Base-by-base conservation (phyloP, 78 protist genomes). In the Dictyostelium purpureum region DNA sequence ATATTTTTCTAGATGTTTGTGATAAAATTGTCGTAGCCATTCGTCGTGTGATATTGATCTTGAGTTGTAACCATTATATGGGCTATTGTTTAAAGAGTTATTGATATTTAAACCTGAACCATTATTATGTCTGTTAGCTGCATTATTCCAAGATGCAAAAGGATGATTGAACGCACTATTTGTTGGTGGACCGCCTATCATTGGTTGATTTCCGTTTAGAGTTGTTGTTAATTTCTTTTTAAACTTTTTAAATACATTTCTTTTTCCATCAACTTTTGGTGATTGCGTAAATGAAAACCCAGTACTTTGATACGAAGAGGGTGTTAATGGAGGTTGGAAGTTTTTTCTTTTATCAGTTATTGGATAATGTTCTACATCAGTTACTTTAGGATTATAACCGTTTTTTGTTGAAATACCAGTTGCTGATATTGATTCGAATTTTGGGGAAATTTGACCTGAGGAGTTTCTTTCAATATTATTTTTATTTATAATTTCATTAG, bases 141-240 rank as follows among this genome's bases (percentile, higher is more conserved):
- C n/a, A 59, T 59, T 31, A 28, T 59, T 59, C 69, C 69, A 59
- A 31, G 16, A 12, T 1, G 69, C 24, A 28, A 59, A 26, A 14
- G 75, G 24, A 38, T 67, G 75, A 38, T 67, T 67, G 18, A 67
- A 67, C 2, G 75, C 75, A 38, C 75, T 67, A 38, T 40, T 67
- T 6, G 75, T 19, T 35, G 37, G 31, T 21, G 42, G 28, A n/a
- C 24, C n/a, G n/a, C n/a, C n/a, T n/a, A n/a, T n/a, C n/a, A n/a
- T 35, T 67, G 51, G 31, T 18, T 38, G 40, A 67, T 19, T 38
- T 35, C 51, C 51, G 21, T 38, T 35, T 19, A 59, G 24, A 4
- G 69, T 28, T 11, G 69, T 28, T 26, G 69, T 33, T 35, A 67
- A 21, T 38, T 67, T 67, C 37, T 40, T 35, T 67, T 67, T 67